These are phyloP conservation scores for Tranzscheliella williamsii DNA, from an alignment of 1,284 basidiomycete genomes.

Conservation along the genomic window DNA sequence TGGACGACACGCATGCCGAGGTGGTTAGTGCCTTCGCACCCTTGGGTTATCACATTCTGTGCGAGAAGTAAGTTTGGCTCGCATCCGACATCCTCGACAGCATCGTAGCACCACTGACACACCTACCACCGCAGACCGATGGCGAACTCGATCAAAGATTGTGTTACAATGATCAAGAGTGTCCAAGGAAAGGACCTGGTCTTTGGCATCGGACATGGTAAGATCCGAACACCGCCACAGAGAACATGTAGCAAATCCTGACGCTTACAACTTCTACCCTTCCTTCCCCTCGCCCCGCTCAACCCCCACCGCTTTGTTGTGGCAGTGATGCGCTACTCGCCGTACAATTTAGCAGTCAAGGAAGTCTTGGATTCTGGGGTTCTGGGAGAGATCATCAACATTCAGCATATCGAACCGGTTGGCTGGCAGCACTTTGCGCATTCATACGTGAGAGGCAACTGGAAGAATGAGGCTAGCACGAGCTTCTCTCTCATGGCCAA, in stretches of 20 bases:
- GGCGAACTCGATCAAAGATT: constrained; percentile 34
- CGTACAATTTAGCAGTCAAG: constrained; percentile 26
- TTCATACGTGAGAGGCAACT: constrained; percentile 30
- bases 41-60: constrained; percentile 30
- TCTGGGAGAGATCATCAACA: constrained; percentile 30
- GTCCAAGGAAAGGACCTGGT: constrained; percentile 11
- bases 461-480: constrained; percentile 24
- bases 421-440: constrained; percentile 36
- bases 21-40: constrained; percentile 23
- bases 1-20: constrained; percentile 33
- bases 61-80: constrained; percentile 14
- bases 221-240: too few relatives aligned
- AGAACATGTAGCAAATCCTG: too few relatives aligned
- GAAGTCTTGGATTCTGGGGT: constrained; percentile 25
- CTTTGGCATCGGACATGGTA: constrained; percentile 27
- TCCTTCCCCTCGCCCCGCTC: too few relatives aligned
- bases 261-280: too few relatives aligned
- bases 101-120: not conserved
- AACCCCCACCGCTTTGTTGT: too few relatives aligned
- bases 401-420: constrained; percentile 31
- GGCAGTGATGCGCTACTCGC: constrained; percentile 29
- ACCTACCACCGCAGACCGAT: constrained; percentile 8
- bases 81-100: not conserved
- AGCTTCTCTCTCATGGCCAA: constrained; percentile 33
- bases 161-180: constrained; percentile 23